Evolutionary conservation across 768 basidiomycete genomes (phyloP).

Genomic region (Boletus rufocinnamomeus): DNA sequence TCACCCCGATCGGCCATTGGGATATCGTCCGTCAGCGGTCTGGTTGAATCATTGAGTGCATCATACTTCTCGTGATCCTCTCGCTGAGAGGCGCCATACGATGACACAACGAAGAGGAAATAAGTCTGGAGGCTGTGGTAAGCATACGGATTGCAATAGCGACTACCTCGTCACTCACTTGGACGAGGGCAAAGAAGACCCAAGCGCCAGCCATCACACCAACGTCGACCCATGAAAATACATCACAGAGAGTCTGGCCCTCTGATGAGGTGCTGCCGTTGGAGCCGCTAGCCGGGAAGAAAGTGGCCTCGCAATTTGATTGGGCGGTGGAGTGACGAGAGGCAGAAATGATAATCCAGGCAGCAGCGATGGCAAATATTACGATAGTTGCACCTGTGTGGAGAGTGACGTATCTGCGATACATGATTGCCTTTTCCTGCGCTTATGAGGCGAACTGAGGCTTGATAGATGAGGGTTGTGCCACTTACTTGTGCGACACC

Average conservation of each 20-base stretch:
- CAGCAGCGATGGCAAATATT: constrained; percentile 76
- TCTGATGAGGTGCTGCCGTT: constrained; percentile 42
- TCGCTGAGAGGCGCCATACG: constrained; percentile 73
- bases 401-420: constrained; percentile 67
- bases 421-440: constrained; percentile 69
- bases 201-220: constrained; percentile 91
- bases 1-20: constrained; percentile 65
- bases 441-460: constrained; percentile 7
- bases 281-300: constrained; percentile 46
- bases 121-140: constrained; percentile 44
- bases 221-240: constrained; percentile 91
- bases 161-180: constrained; percentile 49
- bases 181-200: constrained; percentile 74
- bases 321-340: constrained; percentile 73
- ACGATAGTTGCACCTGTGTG: constrained; percentile 55
- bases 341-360: constrained; percentile 82
- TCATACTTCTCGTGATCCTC: constrained; percentile 83
- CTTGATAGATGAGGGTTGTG: background rate
- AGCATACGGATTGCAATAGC: background rate
- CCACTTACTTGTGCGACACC: constrained; percentile 70
- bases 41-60: constrained; percentile 61
- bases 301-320: constrained; percentile 58
- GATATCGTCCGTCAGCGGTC: constrained; percentile 57
- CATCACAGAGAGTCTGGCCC: constrained; percentile 76
- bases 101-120: constrained; percentile 49